Percentiles rank a stretch among this genome's conserved stretches.
These are phyloP conservation scores for Colletotrichum sp. DNA, from an alignment of 2,329 filamentous ascomycete genomes.

Conservation along the genomic window DNA sequence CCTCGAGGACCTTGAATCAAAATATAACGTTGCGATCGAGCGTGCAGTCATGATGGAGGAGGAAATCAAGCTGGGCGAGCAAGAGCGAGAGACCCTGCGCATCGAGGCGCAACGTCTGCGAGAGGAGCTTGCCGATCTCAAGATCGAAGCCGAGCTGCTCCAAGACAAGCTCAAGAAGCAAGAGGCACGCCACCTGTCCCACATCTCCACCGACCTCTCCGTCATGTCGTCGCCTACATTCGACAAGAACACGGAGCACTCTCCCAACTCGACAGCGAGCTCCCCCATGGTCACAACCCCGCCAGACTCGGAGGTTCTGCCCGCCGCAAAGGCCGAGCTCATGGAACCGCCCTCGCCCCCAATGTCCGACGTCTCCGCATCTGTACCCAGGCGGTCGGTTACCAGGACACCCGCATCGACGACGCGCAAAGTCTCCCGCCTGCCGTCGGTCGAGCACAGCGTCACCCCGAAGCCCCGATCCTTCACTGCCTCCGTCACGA, in stretches of 20 bases:
- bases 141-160: constrained; percentile 92
- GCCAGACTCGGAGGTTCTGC: constrained; percentile 55
- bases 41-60: constrained; percentile 92
- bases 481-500: constrained; percentile 39
- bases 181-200: constrained; percentile 61
- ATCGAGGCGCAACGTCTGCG: constrained; percentile 90
- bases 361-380: constrained; percentile 81
- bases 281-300: constrained; percentile 91
- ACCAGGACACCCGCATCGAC: constrained; percentile 47
- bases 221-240: constrained; percentile 74
- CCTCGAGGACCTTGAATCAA: constrained; percentile 94
- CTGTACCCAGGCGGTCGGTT: not conserved
- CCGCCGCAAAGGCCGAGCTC: constrained; percentile 58
- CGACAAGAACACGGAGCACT: constrained; percentile 71
- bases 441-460: constrained; percentile 34
- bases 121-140: constrained; percentile 90
- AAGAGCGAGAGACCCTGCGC: constrained; percentile 85
- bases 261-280: constrained; percentile 84
- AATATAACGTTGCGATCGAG: constrained; percentile 95
- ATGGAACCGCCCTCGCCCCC: constrained; percentile 92
- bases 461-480: constrained; percentile 56
- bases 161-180: constrained; percentile 89
- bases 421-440: constrained; percentile 52
- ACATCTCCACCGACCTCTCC: constrained; percentile 67
- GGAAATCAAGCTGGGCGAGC: constrained; percentile 88